These are phyloP conservation scores for Geranomyces michiganensis DNA, from an alignment of 192 early-diverging fungal genomes.

Conservation along the genomic window DNA sequence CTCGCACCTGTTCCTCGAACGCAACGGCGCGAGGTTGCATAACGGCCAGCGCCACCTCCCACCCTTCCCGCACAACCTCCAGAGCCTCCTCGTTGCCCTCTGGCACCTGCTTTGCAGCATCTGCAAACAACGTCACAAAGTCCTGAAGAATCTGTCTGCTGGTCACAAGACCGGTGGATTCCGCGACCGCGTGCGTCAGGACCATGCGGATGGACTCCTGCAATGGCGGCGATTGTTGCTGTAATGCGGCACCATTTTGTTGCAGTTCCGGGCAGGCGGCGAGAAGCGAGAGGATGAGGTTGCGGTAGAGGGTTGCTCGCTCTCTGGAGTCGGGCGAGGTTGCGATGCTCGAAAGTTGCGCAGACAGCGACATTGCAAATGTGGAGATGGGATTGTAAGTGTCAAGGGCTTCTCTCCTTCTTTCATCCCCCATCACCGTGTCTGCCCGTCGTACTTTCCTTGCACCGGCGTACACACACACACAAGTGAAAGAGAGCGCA, in stretches of 20 bases:
- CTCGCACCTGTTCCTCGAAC: constrained; percentile 78
- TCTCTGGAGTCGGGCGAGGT: constrained; percentile 2
- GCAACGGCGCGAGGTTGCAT: constrained; percentile 76
- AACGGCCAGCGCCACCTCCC: constrained; percentile 68
- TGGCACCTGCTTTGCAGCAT: not conserved
- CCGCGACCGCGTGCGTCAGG: constrained; percentile 49
- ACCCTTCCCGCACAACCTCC: constrained; percentile 53
- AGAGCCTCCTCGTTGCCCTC: constrained; percentile 39
- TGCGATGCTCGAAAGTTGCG: constrained; percentile 4
- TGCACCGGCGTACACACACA: too few species aligned
- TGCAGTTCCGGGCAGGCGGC: not conserved
- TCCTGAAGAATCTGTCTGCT: constrained; percentile 76
- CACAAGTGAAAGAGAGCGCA: too few species aligned
- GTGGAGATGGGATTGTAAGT: not conserved
- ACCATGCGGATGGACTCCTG: constrained; percentile 25
- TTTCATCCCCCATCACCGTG: too few species aligned
- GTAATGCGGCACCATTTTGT: not conserved
- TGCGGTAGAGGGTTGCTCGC: constrained; percentile 10
- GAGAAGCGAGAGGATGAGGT: constrained; percentile 3
- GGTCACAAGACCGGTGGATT: constrained; percentile 68
- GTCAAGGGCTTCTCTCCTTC: too few species aligned
- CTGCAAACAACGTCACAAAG: constrained; percentile 65
- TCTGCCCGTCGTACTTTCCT: too few species aligned
- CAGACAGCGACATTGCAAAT: constrained; percentile 3
- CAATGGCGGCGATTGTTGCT: not conserved